Base-by-base conservation (phyloP, 108 stramenopile genomes). In the Pseudonitzschia multiseries region DNA sequence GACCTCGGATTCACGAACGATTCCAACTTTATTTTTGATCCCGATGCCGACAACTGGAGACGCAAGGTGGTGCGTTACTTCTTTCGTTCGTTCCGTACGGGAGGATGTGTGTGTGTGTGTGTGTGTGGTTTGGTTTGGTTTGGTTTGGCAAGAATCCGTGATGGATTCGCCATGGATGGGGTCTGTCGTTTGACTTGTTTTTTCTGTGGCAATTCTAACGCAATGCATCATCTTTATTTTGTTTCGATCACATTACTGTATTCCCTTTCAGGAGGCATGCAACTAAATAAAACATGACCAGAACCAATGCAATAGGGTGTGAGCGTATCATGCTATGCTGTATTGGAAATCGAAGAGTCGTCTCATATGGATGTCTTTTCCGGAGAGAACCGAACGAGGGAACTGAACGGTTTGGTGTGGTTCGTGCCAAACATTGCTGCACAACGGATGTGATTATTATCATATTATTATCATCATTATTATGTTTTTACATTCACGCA, bases 11-110 rank as follows among this genome's bases (percentile, higher is more conserved):
- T 95, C 75, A 93, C 91, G 54, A 72, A 91, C 64, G 80, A 81
- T 6, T 81, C 76, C 65, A 89, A 70, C 57, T 95, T 93, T 71
- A 82, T 95, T 68, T 95, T 95, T 79, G 94, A 95, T 79, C 94
- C 94, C 22, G 93, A 95, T 91, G 93, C 93, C 3, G 93, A 94
- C 62, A 94, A 94, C 70, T 94, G 93, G 93, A 82, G 93, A 84
- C 88, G 93, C 77, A 94, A 94, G 79, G 91, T 89, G 42, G 93
- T 84, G 68, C 24, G 83, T 83, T 44, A 17, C 26, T 48, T 18
- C 18, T 18, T 48, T 18, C 42, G 42, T 42, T 9, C 10, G 42
- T 42, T 42, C n/a, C n/a, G n/a, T n/a, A n/a, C n/a, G n/a, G n/a
- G n/a, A n/a, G n/a, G n/a, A n/a, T n/a, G n/a, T n/a, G n/a, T n/a